Evolutionary conservation across 2,329 filamentous ascomycete genomes (phyloP).

Genomic region (Cercospora sesami): DNA sequence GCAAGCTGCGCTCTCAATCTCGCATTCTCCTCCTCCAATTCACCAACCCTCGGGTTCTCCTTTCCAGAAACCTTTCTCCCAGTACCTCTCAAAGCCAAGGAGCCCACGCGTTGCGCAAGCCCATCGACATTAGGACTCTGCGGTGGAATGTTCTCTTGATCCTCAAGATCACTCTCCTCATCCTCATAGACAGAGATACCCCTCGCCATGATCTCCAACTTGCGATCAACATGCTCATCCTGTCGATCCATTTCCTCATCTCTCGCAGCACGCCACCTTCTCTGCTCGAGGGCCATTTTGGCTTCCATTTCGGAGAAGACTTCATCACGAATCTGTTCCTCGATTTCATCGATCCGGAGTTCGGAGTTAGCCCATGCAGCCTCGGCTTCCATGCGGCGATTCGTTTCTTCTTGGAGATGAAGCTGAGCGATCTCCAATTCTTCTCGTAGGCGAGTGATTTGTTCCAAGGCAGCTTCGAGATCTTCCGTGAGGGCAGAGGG

Average conservation of each 20-base stretch:
- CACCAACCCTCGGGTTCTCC: slow-evolving; percentile 30
- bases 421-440: slow-evolving; percentile 74
- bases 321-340: slow-evolving; percentile 84
- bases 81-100: slow-evolving; percentile 18
- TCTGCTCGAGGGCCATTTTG: slow-evolving; percentile 70
- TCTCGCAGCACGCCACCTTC: slow-evolving; percentile 76
- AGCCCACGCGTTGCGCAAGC: slow-evolving; percentile 14
- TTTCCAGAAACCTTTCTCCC: slow-evolving; percentile 24
- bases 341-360: slow-evolving; percentile 68
- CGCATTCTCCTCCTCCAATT: slow-evolving; percentile 51
- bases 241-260: slow-evolving; percentile 73
- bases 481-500: slow-evolving; percentile 59
- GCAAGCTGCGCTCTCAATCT: slow-evolving; percentile 43
- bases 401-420: slow-evolving; percentile 69
- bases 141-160: slow-evolving; percentile 13
- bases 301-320: slow-evolving; percentile 84
- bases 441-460: slow-evolving; percentile 75
- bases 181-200: slow-evolving; percentile 52
- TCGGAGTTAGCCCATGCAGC: slow-evolving; percentile 67
- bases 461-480: slow-evolving; percentile 76
- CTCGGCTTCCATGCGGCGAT: slow-evolving; percentile 70
- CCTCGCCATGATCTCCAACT: slow-evolving; percentile 71
- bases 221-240: slow-evolving; percentile 84
- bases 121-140: slow-evolving; percentile 6
- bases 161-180: slow-evolving; percentile 23